Base-by-base conservation (phyloP, 805 yeast species). In the Wickerhamiella kurtzmanii region DNA sequence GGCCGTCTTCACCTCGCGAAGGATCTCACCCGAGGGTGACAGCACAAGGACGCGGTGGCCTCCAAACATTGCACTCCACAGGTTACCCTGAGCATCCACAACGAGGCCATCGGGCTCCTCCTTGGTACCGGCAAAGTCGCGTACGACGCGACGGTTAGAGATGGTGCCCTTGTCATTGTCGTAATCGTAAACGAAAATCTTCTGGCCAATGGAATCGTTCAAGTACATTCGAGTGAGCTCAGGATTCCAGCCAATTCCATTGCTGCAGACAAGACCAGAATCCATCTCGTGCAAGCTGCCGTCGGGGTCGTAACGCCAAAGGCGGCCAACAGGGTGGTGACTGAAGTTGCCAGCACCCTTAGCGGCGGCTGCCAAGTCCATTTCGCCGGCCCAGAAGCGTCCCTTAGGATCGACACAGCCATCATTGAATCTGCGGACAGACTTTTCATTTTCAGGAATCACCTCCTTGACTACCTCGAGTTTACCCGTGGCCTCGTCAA, bases 331-430 rank as follows among this genome's bases (percentile, higher is more conserved):
- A 2, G 65, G 64, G 43, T 54, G 58, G 20, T 36, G 44, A n/a
- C 51, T 45, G 25, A 19, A 19, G 46, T 51, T 53, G 5, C 57
- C 58, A 3, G 57, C 56, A 6, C 66, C 66, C 20, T 44, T 45
- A 4, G 56, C 46, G 19, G 60, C 50, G 17, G 59, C 59, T 22
- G 48, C 47, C 39, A 53, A 53, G 45, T 63, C 67, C 32, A 63
- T 58, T 51, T 64, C 68, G 16, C 63, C 64, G 22, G 75, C 77
- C 77, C 77, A 83, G 45, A 85, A 72, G 53, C 79, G 71, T 2
- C 95, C 94, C 58, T 75, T 67, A 5, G 84, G 81, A 49, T 83
- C 87, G 42, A 83, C 74, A 41, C 77, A 76, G 0, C 95, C 95
- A 59, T 86, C 96, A 59, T 86, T 86, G 37, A 92, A 79, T 58